These are phyloP conservation scores for Aspergillus arachidicola DNA, from an alignment of 2,329 filamentous ascomycete genomes.

Conservation along the genomic window DNA sequence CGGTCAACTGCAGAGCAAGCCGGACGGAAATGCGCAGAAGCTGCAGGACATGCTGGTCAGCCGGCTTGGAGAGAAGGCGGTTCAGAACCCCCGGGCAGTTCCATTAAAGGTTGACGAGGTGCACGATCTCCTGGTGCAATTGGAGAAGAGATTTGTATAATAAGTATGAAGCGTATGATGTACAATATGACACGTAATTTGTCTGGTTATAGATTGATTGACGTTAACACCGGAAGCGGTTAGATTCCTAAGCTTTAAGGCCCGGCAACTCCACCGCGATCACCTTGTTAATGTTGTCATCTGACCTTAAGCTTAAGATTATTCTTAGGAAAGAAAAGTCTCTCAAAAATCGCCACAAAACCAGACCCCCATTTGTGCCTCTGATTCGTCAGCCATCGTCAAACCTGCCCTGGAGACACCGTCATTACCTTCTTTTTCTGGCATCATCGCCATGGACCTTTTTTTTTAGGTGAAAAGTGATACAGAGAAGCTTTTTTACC, in stretches of 20 bases:
- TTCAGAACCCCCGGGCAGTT: conserved; percentile 39
- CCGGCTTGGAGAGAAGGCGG: conserved; percentile 28
- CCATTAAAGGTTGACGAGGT: conserved; percentile 41
- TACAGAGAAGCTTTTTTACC: background rate
- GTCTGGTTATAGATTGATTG: conserved; percentile 5
- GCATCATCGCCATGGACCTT: background rate
- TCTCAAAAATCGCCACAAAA: background rate
- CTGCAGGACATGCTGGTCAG: conserved; percentile 31
- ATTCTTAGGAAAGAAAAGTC: background rate
- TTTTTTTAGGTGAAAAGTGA: background rate
- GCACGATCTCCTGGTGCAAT: conserved; percentile 37
- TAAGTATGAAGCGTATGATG: background rate
- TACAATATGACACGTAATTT: background rate
- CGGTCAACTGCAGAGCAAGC: conserved; percentile 47
- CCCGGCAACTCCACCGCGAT: background rate
- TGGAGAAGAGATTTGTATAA: conserved; percentile 43
- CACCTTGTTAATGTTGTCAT: background rate
- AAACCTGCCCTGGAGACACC: background rate
- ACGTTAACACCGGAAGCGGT: background rate
- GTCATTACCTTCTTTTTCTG: background rate
- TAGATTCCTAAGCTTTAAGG: background rate
- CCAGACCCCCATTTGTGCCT: background rate
- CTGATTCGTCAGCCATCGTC: background rate
- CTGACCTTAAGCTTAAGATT: conserved; percentile 5
- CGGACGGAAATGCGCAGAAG: conserved; percentile 29